Base-by-base conservation (phyloP, 352 stramenopile species). In the Hyaloperonospora brassicae region DNA sequence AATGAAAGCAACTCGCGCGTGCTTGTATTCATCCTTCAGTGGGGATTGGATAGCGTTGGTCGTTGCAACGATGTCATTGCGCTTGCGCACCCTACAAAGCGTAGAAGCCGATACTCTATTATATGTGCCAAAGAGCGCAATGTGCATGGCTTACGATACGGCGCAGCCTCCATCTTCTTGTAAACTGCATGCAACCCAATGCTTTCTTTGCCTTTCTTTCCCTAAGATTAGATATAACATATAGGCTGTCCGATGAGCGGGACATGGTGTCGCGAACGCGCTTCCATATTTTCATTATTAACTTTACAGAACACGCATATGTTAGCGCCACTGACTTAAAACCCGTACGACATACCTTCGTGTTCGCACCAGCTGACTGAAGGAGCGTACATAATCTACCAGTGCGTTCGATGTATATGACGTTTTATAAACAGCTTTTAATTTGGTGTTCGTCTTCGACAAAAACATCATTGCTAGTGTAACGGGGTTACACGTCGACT, bases 41-140 rank as follows among this genome's bases (percentile, higher is more conserved):
- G 11, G 24, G 17, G 45, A 27, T 21, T 59, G 53, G 45, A 53
- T 59, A 42, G 36, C 36, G 14, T 21, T 42, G 36, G 9, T 42
- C 14, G 10, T 42, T 10, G 36, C 14, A 2, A 42, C 5, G 36
- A 42, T 42, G 3, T 42, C 36, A 21, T 42, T 42, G 10, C 36
- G 36, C 14, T 42, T 4, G 36, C 14, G 3, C 14, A 13, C 14
- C 14, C 36, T 42, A 21, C 36, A 42, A 10, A 42, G 36, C 36
- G 3, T 42, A 21, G 36, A 42, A 3, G 36, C 36, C 36, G 36
- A 42, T 42, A 10, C 14, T 10, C 36, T 12, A 10, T 42, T 10
- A 42, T 10, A 21, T 21, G 36, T 14, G 36, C 27, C 2, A 42
- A 42, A 42, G 11, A 42, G 14, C 36, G 36, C 36, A 42, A 5